Conservation (phyloP, 495 filamentous ascomycete species). For the Aspergillus hancockii region DNA sequence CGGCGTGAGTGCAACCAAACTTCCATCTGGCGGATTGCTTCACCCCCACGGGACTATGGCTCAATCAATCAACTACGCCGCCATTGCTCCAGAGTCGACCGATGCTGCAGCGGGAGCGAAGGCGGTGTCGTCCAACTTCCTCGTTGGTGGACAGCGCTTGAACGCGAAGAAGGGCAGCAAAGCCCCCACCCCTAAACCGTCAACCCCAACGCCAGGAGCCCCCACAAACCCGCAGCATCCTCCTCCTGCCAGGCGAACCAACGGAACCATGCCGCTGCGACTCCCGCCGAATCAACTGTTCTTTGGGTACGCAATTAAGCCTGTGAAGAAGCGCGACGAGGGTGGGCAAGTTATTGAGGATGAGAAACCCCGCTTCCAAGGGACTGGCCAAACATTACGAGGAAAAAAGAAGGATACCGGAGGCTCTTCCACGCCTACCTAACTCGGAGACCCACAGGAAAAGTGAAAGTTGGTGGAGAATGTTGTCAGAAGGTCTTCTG, state of each 20-base stretch:
- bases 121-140: constrained; percentile 76
- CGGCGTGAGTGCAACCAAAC: constrained; percentile 48
- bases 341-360: constrained; percentile 59
- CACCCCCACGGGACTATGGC: constrained; percentile 92
- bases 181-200: constrained; percentile 74
- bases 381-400: constrained; percentile 82
- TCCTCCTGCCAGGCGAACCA: constrained; percentile 52
- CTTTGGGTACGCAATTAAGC: constrained; percentile 91
- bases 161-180: constrained; percentile 79
- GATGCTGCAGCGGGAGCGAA: constrained; percentile 60
- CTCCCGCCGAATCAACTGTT: constrained; percentile 89
- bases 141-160: constrained; percentile 71
- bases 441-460: constrained; percentile 16
- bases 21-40: constrained; percentile 69
- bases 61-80: constrained; percentile 91
- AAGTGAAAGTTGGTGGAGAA: not conserved
- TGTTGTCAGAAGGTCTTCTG: not conserved
- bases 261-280: constrained; percentile 84
- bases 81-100: constrained; percentile 80
- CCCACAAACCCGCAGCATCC: constrained; percentile 53
- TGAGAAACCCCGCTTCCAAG: constrained; percentile 78
- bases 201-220: constrained; percentile 72
- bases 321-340: constrained; percentile 77
- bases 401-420: constrained; percentile 56
- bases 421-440: constrained; percentile 40